Base-by-base conservation (phyloP, 2,329 filamentous ascomycete species). In the Pseudodiploospora longispora region DNA sequence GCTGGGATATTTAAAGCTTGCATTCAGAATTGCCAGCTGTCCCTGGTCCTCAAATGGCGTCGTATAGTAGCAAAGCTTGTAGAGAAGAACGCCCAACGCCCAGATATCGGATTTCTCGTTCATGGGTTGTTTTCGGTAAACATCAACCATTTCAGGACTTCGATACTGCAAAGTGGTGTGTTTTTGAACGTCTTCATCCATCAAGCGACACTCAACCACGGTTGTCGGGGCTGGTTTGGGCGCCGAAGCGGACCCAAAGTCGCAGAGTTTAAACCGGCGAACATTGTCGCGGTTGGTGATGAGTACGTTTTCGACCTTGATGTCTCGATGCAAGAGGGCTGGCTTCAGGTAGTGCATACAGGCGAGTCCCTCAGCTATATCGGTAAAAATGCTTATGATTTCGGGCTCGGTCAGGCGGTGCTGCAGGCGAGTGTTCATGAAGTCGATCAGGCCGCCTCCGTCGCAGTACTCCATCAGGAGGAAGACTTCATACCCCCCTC, bases 341-440 rank as follows among this genome's bases (percentile, higher is more conserved):
- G 93, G 93, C 67, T 94, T 94, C 40, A 98, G 81, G 66, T 98
- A 98, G 68, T 98, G 93, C 93, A 98, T 98, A 63, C 89, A 95
- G 30, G 93, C 93, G 37, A 98, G 89, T 33, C 93, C 93, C 68
- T 97, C 91, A 39, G 90, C 86, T 44, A 96, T 87, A 63, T 98
- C 93, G 41, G 85, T 85, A 68, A 98, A 97, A 66, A 98, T 97
- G 70, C 90, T 85, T 56, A 98, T 72, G 55, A 98, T 95, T 72
- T 98, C 93, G 40, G 93, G 91, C 70, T 98, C 93, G 32, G 91
- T 98, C 65, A 98, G 74, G 41, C 93, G 85, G 64, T 98, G 90
- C 68, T 98, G 93, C 57, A 98, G 71, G 42, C 93, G 81, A 32
- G 93, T 98, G 68, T 98, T 98, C 93, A 98, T 98, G 64, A 97